Evolutionary conservation across 257 asterid species (phyloP).

Genomic region (Eustoma russellianum): DNA sequence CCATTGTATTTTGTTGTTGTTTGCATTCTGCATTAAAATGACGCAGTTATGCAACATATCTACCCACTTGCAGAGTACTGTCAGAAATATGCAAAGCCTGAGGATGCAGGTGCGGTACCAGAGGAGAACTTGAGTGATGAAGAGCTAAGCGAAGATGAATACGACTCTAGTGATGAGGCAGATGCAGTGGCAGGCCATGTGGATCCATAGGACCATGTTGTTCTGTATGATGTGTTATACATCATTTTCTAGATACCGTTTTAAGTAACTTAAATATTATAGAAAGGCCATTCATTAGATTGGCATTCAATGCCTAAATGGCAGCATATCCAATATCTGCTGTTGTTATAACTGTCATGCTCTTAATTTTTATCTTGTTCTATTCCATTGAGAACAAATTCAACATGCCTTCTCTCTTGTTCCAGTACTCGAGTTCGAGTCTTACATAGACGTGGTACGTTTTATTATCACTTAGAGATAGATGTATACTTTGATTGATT

Average conservation of each 20-base stretch:
- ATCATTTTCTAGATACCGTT: slow-evolving; percentile 21
- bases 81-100: slow-evolving; percentile 81
- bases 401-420: too few species aligned
- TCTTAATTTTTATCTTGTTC: too few species aligned
- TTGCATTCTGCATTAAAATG: neutral
- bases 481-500: too few species aligned
- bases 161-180: slow-evolving; percentile 56
- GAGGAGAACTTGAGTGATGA: slow-evolving; percentile 81
- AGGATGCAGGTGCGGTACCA: slow-evolving; percentile 58
- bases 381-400: too few species aligned
- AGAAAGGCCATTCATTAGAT: slow-evolving; percentile 29
- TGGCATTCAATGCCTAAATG: too few species aligned
- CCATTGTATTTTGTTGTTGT: neutral
- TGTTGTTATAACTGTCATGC: too few species aligned
- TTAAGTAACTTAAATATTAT: slow-evolving; percentile 16
- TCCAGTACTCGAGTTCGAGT: too few species aligned
- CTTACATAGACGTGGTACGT: too few species aligned
- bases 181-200: slow-evolving; percentile 39
- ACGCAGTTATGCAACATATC: neutral
- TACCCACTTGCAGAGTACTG: slow-evolving; percentile 52
- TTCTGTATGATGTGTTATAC: slow-evolving; percentile 20
- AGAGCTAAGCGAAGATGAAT: slow-evolving; percentile 69
- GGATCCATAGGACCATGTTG: slow-evolving; percentile 42
- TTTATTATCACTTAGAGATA: too few species aligned
- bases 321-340: too few species aligned